phyloP scores from a whole-genome alignment of 768 basidiomycete genomes.

The Podaxis pistillaris region DNA sequence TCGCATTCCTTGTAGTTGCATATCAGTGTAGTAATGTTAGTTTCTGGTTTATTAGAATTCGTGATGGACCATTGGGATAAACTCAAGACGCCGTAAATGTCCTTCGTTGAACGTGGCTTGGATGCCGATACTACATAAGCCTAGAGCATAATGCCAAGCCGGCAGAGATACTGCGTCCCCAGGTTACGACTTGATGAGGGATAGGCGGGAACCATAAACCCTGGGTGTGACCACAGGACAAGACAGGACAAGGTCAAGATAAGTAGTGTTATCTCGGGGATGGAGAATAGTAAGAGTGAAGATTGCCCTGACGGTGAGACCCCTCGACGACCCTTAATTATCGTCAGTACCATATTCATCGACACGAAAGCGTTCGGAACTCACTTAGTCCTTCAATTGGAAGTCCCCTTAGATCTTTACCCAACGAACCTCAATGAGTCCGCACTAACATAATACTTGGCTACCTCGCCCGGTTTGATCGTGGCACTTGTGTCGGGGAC shows the following conservation, averaged over 20 bases:
- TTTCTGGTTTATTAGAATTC: neutral
- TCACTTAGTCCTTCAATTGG: neutral
- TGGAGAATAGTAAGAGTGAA: neutral
- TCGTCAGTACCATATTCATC: neutral
- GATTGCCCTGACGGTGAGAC: neutral
- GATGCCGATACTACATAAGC: too few relatives aligned
- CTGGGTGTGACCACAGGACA: too few relatives aligned
- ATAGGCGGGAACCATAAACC: too few relatives aligned
- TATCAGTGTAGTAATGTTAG: constrained; percentile 1
- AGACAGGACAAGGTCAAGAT: too few relatives aligned
- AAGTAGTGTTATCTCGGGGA: neutral
- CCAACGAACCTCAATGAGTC: constrained; percentile 85
- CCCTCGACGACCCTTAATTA: neutral
- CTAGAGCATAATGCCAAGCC: too few relatives aligned
- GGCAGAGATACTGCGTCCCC: too few relatives aligned
- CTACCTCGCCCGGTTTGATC: constrained; percentile 66
- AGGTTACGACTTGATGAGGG: too few relatives aligned
- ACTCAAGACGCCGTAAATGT: neutral
- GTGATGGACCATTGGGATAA: too few relatives aligned
- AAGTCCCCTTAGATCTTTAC: constrained; percentile 28
- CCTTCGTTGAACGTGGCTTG: too few relatives aligned
- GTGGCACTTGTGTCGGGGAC: constrained; percentile 70
- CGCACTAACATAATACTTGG: constrained; percentile 79
- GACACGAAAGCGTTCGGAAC: neutral
- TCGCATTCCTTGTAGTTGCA: neutral